Base-by-base conservation (phyloP, 2,329 filamentous ascomycete species). In the Corynespora cassiicola region DNA sequence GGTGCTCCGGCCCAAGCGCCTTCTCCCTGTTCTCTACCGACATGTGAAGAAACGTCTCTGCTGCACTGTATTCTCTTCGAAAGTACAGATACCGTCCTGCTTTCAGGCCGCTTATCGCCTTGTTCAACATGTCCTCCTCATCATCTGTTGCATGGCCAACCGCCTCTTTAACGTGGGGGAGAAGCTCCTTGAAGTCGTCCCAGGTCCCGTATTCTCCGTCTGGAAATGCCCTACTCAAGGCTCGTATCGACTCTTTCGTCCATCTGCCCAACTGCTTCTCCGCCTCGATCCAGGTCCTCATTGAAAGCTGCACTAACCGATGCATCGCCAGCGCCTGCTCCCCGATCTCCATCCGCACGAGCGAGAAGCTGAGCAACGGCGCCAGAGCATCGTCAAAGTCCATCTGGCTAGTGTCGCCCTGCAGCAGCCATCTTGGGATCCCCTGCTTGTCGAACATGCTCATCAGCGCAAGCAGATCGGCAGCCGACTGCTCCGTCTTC, bases 381-480 rank as follows among this genome's bases (percentile, higher is more conserved):
- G 42, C 39, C 12, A 50, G 28, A 31, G 38, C 46, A 26, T 50
- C 36, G 14, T 50, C 34, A 23, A 50, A 50, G 42, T 43, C 46
- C 18, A 42, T 34, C 31, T 45, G 37, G 37, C 32, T 46, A 15
- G 31, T 31, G 20, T 36, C 30, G 27, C 9, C 18, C 20, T 36
- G 45, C 20, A 45, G 37, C 16, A 45, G 20, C 19, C n/a, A 41
- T n/a, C 15, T 7, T 23, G 40, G 47, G 8, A 51, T 45, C 12
- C 44, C 35, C 34, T 47, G 40, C 20, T 35, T 39, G 25, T 47
- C 44, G 30, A 47, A 51, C 33, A 51, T 42, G 35, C 40, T 47
- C 47, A 51, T 51, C 18, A 76, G 56, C 3, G 71, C 70, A 2
- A 77, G 47, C 14, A 76, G 50, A 19, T 74, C 55, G 3, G 72